Evolutionary conservation across 2,329 filamentous ascomycete species (phyloP).

Genomic region (Xylaria sp.): DNA sequence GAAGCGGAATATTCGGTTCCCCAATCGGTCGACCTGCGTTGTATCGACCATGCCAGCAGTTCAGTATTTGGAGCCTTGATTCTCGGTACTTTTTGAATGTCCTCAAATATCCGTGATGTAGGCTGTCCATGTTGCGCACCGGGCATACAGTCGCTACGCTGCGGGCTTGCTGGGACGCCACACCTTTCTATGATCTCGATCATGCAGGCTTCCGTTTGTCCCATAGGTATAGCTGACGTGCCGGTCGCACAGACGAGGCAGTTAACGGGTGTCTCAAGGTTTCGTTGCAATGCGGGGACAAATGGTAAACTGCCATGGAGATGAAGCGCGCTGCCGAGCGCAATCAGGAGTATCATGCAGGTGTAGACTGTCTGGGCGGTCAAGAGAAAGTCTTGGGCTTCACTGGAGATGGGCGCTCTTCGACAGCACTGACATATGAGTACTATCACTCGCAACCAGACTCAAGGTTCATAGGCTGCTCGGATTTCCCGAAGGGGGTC

Average conservation of each 20-base stretch:
- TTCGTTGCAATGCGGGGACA: slow-evolving; percentile 36
- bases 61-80: slow-evolving; percentile 2
- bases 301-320: slow-evolving; percentile 21
- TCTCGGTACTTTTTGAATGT: slow-evolving; percentile 7
- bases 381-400: slow-evolving; percentile 12
- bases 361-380: slow-evolving; percentile 6
- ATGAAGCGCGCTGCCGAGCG: slow-evolving; percentile 15
- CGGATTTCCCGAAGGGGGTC: slow-evolving; percentile 25
- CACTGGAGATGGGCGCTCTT: neutral
- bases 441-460: neutral
- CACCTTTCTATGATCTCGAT: slow-evolving; percentile 26
- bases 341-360: slow-evolving; percentile 10
- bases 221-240: slow-evolving; percentile 4
- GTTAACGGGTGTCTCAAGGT: slow-evolving; percentile 29
- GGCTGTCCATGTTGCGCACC: neutral
- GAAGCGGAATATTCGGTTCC: slow-evolving; percentile 26
- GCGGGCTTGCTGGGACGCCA: slow-evolving; percentile 18
- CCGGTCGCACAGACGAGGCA: slow-evolving; percentile 22
- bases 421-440: neutral
- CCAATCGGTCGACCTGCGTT: slow-evolving; percentile 35
- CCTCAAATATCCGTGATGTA: neutral
- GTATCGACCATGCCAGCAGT: slow-evolving; percentile 10
- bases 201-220: slow-evolving; percentile 20
- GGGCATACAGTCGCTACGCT: slow-evolving; percentile 5
- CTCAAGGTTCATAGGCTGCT: slow-evolving; percentile 2